A percentile compares a stretch with the other conserved stretches of the same genome.
phyloP scores from a whole-genome alignment of 2,329 filamentous ascomycete species.

The Trichoderma gracile region DNA sequence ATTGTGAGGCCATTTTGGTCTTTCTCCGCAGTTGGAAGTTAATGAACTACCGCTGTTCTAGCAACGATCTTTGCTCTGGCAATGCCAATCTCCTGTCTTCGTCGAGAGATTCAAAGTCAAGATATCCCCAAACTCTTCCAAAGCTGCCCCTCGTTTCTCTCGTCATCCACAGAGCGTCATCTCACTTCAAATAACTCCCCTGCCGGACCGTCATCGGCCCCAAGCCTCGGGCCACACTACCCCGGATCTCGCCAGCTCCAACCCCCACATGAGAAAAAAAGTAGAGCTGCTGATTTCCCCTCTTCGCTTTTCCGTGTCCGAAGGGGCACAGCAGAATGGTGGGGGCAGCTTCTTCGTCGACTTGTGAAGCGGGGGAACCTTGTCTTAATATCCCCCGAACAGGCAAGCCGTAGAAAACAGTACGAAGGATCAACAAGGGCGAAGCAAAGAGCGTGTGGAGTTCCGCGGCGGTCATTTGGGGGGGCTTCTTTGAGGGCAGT shows the following conservation, averaged over 20 bases:
- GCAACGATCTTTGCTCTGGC: not conserved
- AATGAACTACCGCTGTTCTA: not conserved
- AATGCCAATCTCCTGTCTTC: not conserved
- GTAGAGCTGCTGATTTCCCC: not conserved
- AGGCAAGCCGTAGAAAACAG: not conserved
- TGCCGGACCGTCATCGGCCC: slow-evolving; percentile 15
- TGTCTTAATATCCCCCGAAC: not conserved
- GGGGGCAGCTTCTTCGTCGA: not conserved
- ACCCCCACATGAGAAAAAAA: not conserved
- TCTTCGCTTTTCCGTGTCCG: slow-evolving; percentile 20
- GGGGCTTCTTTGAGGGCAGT: not conserved
- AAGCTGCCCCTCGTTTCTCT: slow-evolving; percentile 1
- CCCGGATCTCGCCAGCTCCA: slow-evolving; percentile 5
- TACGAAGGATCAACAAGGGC: no score
- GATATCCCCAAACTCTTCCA: not conserved
- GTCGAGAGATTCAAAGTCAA: not conserved
- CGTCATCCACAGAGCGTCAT: slow-evolving; percentile 10
- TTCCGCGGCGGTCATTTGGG: slow-evolving; percentile 9
- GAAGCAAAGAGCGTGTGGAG: not conserved
- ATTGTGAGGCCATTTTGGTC: not conserved
- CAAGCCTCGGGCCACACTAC: slow-evolving; percentile 7
- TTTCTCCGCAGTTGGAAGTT: not conserved
- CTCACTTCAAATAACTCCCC: slow-evolving; percentile 18
- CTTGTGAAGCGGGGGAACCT: not conserved
- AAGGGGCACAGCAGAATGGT: slow-evolving; percentile 2